Percentiles rank a stretch among this genome's conserved stretches.
Conservation (phyloP, 1,284 basidiomycete species). For the Austroboletus novae-zelandiae region DNA sequence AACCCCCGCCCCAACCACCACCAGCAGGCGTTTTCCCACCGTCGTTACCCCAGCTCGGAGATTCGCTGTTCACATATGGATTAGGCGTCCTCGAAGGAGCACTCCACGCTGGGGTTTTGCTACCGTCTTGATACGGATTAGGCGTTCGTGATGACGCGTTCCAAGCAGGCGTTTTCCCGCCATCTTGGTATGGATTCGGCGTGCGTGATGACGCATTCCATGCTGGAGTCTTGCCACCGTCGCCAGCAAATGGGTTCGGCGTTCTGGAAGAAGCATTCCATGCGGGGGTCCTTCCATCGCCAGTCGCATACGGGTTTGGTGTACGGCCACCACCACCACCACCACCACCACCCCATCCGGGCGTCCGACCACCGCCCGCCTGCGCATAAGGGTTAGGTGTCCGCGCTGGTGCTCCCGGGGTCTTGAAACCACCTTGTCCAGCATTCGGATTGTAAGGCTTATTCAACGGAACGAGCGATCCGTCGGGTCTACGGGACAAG, state of each 20-base stretch:
- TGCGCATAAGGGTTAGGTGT: slow-evolving; percentile 39
- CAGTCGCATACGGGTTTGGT: slow-evolving; percentile 55
- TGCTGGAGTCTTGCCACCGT: slow-evolving; percentile 62
- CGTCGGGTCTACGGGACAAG: slow-evolving; percentile 45
- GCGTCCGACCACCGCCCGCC: slow-evolving; percentile 37
- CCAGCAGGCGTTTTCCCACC: slow-evolving; percentile 39
- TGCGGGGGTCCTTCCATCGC: slow-evolving; percentile 62
- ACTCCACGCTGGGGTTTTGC: slow-evolving; percentile 58
- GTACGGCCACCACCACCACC: slow-evolving; percentile 42
- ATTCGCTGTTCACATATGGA: slow-evolving; percentile 39
- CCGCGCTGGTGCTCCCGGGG: slow-evolving; percentile 36
- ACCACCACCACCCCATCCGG: slow-evolving; percentile 37
- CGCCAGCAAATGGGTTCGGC: slow-evolving; percentile 62
- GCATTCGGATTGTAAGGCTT: slow-evolving; percentile 29
- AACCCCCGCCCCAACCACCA: slow-evolving; percentile 25
- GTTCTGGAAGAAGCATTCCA: slow-evolving; percentile 51
- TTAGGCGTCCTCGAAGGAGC: slow-evolving; percentile 59
- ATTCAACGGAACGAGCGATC: slow-evolving; percentile 47
- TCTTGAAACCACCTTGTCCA: slow-evolving; percentile 21
- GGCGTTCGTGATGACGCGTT: slow-evolving; percentile 56
- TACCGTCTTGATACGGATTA: slow-evolving; percentile 61
- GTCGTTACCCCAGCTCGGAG: slow-evolving; percentile 30
- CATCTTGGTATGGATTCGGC: slow-evolving; percentile 65
- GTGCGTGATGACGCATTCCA: slow-evolving; percentile 52
- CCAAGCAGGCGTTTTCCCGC: slow-evolving; percentile 58